phyloP scores from a whole-genome alignment of 2,329 filamentous ascomycete genomes.

The Ophiostoma novo-ulmi region DNA sequence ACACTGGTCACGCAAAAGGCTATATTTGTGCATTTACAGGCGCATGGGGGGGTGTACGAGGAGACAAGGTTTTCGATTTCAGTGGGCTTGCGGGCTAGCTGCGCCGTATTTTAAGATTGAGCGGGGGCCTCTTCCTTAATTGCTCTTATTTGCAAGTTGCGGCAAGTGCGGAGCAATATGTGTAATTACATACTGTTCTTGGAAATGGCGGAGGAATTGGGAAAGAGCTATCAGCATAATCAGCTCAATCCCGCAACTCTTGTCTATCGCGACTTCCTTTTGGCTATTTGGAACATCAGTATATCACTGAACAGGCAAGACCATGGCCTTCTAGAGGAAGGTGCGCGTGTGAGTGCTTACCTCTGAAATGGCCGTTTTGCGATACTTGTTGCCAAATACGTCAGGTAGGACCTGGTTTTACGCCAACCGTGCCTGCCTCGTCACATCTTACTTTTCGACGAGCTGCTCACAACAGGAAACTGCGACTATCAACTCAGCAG shows the following conservation, averaged over 20 bases:
- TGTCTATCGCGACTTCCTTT: neutral
- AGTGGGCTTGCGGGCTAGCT: neutral
- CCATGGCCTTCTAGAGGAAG: neutral
- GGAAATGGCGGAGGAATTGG: neutral
- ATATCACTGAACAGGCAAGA: neutral
- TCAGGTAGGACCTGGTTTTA: neutral
- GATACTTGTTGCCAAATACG: too few relatives aligned
- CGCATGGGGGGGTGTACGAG: too few relatives aligned
- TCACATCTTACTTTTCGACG: neutral
- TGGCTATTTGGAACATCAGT: too few relatives aligned
- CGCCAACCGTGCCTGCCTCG: neutral
- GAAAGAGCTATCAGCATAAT: neutral
- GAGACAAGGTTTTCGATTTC: neutral
- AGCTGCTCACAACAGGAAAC: neutral
- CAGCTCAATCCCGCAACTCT: neutral
- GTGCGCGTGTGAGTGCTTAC: neutral
- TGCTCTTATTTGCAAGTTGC: neutral
- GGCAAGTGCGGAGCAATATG: slow-evolving; percentile 7
- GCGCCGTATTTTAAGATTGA: neutral
- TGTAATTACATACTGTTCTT: neutral
- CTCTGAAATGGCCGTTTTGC: too few relatives aligned
- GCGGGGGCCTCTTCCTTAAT: neutral
- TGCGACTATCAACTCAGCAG: neutral
- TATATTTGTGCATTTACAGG: neutral
- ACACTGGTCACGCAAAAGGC: neutral